Base-by-base conservation (phyloP, 2,329 filamentous ascomycete genomes). In the Plenodomus biglobosus region DNA sequence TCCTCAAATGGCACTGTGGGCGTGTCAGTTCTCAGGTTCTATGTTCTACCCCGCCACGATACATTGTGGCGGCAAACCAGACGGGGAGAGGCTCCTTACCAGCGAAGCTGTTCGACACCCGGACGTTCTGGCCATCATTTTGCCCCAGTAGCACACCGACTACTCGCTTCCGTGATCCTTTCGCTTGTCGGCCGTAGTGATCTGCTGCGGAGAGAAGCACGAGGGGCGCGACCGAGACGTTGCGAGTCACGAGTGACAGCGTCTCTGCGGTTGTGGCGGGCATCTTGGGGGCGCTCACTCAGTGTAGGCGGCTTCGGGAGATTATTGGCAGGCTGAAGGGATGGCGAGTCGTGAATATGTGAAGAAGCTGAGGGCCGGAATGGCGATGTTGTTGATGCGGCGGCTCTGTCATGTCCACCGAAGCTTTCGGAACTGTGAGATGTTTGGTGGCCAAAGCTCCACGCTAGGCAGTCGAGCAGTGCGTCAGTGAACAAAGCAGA, bases 21-120 rank as follows among this genome's bases (percentile, higher is more conserved):
- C 6, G 2, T 18, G 48, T 71, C 43, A 72, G 69, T 53, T 59
- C 27, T 15, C 3, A 8, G 3, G 3, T 11, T 11, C 13, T 11
- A 32, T 32, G 8, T 8, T 32, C 27, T 32, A 32, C 27, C 27
- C 27, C 27, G 11, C 27, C 8, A 15, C 27, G 13, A 32, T 32
- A 11, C 27, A 32, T 15, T 32, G 27, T 49, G 48, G 55, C 55
- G 53, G 59, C 55, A 53, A 57, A 51, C 43, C n/a, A 42, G 39
- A 38, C 42, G 18, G 46, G 38, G 43, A 46, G 48, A 37, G 40
- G 40, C 41, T 47, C 68, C 83, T 42, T 73, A 96, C 92, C 92
- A 69, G 94, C 94, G 75, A 97, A 99, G 77, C 94, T 96, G 84
- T 99, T 99, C 59, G 94, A 97, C 65, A 97, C 94, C 59, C 94